These are phyloP conservation scores for Saccharomyces cerevisiae DNA, from an alignment of 805 yeast genomes.

Conservation along the genomic window DNA sequence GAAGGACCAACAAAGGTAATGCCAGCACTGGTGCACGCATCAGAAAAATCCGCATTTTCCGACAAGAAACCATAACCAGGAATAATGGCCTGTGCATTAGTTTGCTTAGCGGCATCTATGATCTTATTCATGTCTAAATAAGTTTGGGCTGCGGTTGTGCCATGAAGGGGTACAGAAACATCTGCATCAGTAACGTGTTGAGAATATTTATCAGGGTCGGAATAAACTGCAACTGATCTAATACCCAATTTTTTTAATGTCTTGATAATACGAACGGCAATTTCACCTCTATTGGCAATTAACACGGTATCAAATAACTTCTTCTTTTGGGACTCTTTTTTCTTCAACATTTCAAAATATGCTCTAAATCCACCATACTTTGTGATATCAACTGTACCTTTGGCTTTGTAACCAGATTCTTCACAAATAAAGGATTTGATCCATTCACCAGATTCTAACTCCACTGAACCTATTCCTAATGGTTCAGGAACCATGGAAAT, in stretches of 20 bases:
- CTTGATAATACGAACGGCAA: constrained; percentile 87
- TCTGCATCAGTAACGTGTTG: constrained; percentile 83
- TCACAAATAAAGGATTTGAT: constrained; percentile 94
- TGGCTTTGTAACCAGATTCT: constrained; percentile 67
- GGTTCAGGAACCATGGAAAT: constrained; percentile 89
- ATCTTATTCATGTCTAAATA: constrained; percentile 81
- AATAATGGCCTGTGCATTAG: constrained; percentile 88
- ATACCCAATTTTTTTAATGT: constrained; percentile 77
- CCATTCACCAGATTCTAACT: constrained; percentile 70
- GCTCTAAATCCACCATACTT: constrained; percentile 80
- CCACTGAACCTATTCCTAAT: constrained; percentile 88
- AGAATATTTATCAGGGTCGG: constrained; percentile 84
- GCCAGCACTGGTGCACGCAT: constrained; percentile 72
- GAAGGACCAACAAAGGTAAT: constrained; percentile 94
- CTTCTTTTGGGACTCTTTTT: constrained; percentile 24
- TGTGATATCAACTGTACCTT: constrained; percentile 77
- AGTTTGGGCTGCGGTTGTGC: constrained; percentile 83
- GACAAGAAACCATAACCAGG: constrained; percentile 97
- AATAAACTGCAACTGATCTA: constrained; percentile 76
- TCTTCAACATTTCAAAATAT: constrained; percentile 32
- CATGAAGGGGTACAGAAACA: constrained; percentile 68
- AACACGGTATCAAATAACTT: constrained; percentile 77
- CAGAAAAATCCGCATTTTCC: constrained; percentile 94
- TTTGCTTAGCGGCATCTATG: constrained; percentile 70
- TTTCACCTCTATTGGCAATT: constrained; percentile 96